Base-by-base conservation (phyloP, 2,329 filamentous ascomycete genomes). In the Anisogramma anomala region DNA sequence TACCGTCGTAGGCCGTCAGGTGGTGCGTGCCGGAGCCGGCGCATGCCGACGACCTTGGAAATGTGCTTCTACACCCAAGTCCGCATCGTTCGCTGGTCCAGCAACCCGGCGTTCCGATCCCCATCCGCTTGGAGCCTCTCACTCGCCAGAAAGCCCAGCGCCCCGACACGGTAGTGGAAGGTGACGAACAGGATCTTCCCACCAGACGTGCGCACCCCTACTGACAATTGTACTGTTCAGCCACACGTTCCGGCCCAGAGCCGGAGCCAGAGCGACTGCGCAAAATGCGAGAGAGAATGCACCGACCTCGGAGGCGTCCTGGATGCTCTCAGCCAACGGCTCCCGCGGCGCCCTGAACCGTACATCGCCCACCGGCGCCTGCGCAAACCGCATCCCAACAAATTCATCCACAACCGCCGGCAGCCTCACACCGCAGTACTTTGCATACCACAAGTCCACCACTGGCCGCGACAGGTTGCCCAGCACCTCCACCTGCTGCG, bases 301-400 rank as follows among this genome's bases (percentile, higher is more conserved):
- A 77, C 76, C 55, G 66, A 44, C 42, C 3, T 10, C 53, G n/a
- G 65, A 63, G 15, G 81, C 81, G 41, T 66, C 52, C 42, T 76
- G 68, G 3, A 72, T 54, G 1, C 60, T 63, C 7, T 47, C 53
- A 4, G 52, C 52, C 0, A 60, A 48, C 2, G 83, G 82, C 55
- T 84, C 77, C 51, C 71, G 63, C 0, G 84, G 82, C 10, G 77
- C 74, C 39, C 68, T 65, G 53, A 87, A 89, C 15, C 84, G 70
- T 45, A 84, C 55, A 5, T 71, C 51, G 1, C 77, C 79, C 2
- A 82, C 42, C 0, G 84, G 84, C 11, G 82, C 66, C 4, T 79
- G 77, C 1, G 83, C 84, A 62, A 77, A 91, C 32, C 82, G 74
- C 48, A 91, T 74, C 1, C 82, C 84, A 6, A 84, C 68, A 81